These are phyloP conservation scores for Carex sylvatica DNA, from an alignment of 202 grass and related monocot genomes.

Conservation along the genomic window DNA sequence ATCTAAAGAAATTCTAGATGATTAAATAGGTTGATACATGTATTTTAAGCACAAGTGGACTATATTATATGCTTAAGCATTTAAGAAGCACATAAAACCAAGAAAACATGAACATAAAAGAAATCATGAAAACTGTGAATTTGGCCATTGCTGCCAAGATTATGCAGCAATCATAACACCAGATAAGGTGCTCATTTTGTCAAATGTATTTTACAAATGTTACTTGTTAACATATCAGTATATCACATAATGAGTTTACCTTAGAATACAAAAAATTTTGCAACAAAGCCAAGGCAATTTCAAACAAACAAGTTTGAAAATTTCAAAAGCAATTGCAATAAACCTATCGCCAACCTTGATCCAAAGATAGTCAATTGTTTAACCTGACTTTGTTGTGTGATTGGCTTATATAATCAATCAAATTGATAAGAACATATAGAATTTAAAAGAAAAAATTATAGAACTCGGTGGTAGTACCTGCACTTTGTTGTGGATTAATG, in stretches of 20 bases:
- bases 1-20: neutral
- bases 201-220: neutral
- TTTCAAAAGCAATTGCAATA: constrained; percentile 7
- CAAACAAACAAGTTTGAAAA: constrained; percentile 11
- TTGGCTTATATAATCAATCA: constrained; percentile 19
- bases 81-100: neutral
- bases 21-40: neutral
- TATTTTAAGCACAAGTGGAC: neutral
- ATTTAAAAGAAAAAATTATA: too few species aligned
- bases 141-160: neutral
- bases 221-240: constrained; percentile 4
- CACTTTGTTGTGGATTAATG: constrained; percentile 98
- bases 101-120: neutral
- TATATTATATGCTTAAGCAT: neutral
- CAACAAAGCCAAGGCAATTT: neutral
- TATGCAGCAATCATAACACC: neutral
- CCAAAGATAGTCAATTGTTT: constrained; percentile 6
- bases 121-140: neutral
- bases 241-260: neutral
- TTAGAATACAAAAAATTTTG: neutral
- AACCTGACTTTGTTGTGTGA: constrained; percentile 23
- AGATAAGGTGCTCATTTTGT: neutral
- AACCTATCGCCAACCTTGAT: constrained; percentile 25
- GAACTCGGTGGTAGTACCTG: constrained; percentile 43
- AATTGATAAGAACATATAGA: neutral